Evolutionary conservation across 1,284 basidiomycete genomes (phyloP), one percentile per base, ranked within the genome.

Genomic region (Mycosarcoma mackinlayi): DNA sequence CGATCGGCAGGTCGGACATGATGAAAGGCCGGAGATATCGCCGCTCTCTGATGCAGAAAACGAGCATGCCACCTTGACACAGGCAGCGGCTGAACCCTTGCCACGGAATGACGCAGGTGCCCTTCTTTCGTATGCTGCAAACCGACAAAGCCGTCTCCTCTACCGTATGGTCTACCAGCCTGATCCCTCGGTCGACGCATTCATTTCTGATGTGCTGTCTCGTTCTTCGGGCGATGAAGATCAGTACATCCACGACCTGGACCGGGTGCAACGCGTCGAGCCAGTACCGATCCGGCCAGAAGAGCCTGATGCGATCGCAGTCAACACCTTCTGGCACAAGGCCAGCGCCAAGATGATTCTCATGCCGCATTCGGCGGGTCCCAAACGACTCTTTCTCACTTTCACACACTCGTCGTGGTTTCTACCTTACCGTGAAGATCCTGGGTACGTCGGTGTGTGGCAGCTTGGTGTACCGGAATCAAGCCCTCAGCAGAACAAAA

Each of bases 241-340:
- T 21, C 18, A 39, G 39, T 14, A 13, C 23, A 16, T 25, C 23
- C 39, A 40, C 21, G 4, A 25, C 23, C 5, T n/a, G 4, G 11
- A 3, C n/a, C 16, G 8, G 16, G 9, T n/a, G 16, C 11, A 9
- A n/a, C 10, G 33, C 6, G n/a, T 35, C 33, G 33, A 35, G 13
- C 33, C 33, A 16, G 7, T 35, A 14, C 13, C 16, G 13, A 35
- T 11, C 16, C 6, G 7, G 6, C 13, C 8, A 7, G 14, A 31
- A 31, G 31, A 30, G 10, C 21, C 23, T 13, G 37, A 56, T 27
- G 3, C 9, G 21, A 6, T 56, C 7, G 39, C 38, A 13, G 6
- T 37, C 25, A 25, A 27, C 25, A 44, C 46, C 8, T 48, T 57
- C 9, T 57, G 55, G 55, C 33, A 39, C 21, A 6, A 27, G 8